These are phyloP conservation scores for Phyllosticta capitalensis DNA, from an alignment of 2,329 filamentous ascomycete species.

Conservation along the genomic window DNA sequence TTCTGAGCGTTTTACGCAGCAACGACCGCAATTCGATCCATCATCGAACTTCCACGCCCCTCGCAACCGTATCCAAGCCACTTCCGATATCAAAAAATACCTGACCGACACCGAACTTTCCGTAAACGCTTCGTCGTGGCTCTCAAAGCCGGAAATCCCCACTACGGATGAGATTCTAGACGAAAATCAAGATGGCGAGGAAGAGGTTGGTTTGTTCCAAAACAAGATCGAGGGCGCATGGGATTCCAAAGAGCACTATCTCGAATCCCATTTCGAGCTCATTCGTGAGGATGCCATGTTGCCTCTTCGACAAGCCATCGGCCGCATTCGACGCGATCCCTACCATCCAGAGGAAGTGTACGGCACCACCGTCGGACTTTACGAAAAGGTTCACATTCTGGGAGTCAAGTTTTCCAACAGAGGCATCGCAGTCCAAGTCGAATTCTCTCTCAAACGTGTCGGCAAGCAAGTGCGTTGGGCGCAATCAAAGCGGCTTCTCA, in stretches of 20 bases:
- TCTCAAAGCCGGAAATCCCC: conserved; percentile 45
- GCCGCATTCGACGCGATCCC: conserved; percentile 44
- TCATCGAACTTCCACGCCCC: background rate
- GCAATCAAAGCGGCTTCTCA: conserved; percentile 48
- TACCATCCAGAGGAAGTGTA: conserved; percentile 47
- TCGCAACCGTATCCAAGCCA: background rate
- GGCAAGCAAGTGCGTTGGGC: conserved; percentile 60
- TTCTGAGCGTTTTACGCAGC: background rate
- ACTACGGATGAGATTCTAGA: conserved; percentile 43
- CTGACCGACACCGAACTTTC: background rate
- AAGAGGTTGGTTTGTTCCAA: conserved; percentile 10
- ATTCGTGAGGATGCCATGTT: conserved; percentile 65
- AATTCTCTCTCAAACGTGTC: conserved; percentile 59
- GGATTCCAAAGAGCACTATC: conserved; percentile 53
- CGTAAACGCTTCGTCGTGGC: background rate
- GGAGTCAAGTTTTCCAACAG: conserved; percentile 48
- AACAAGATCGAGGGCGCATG: conserved; percentile 43
- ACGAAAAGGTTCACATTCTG: conserved; percentile 19
- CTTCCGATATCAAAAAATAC: background rate
- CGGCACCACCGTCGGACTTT: conserved; percentile 26
- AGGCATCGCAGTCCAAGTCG: conserved; percentile 57
- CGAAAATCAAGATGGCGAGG: conserved; percentile 4
- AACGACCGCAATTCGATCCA: background rate
- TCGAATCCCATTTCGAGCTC: conserved; percentile 65
- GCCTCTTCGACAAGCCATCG: conserved; percentile 58